These are phyloP conservation scores for Elasticomyces elasticus DNA, from an alignment of 495 filamentous ascomycete genomes.

Conservation along the genomic window DNA sequence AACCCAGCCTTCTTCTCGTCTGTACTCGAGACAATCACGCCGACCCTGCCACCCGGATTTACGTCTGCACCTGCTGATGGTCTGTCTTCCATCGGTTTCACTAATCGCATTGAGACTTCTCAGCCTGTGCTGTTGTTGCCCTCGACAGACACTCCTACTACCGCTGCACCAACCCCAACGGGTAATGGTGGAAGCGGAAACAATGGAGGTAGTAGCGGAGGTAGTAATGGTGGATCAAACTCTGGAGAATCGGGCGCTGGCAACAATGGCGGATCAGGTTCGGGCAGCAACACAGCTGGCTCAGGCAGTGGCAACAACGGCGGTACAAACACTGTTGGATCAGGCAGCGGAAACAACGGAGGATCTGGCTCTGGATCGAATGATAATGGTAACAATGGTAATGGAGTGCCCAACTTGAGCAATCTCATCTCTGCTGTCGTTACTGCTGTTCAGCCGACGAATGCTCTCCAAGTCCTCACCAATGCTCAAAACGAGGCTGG, in stretches of 20 bases:
- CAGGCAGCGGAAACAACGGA: background rate
- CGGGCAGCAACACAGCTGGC: background rate
- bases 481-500: background rate
- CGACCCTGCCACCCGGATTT: slow-evolving; percentile 2
- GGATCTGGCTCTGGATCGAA: too few species aligned
- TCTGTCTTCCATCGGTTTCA: background rate
- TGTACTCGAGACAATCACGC: slow-evolving; percentile 1
- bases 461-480: slow-evolving; percentile 9
- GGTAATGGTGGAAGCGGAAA: too few species aligned
- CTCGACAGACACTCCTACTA: background rate
- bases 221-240: background rate
- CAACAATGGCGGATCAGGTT: background rate
- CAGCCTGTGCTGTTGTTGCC: slow-evolving; percentile 3
- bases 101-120: background rate
- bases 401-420: background rate
- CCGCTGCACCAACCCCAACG: background rate
- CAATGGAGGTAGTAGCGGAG: background rate
- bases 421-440: slow-evolving; percentile 1
- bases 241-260: background rate
- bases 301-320: background rate
- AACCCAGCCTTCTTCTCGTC: too few species aligned
- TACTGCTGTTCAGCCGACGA: slow-evolving; percentile 11
- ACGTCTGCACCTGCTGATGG: background rate
- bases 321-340: background rate
- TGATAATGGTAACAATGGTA: background rate